Percentiles rank a stretch among this genome's conserved stretches.
Conservation (phyloP, 225 moss, liverwort and hornwort species). For the Pleurozium schreberi region DNA sequence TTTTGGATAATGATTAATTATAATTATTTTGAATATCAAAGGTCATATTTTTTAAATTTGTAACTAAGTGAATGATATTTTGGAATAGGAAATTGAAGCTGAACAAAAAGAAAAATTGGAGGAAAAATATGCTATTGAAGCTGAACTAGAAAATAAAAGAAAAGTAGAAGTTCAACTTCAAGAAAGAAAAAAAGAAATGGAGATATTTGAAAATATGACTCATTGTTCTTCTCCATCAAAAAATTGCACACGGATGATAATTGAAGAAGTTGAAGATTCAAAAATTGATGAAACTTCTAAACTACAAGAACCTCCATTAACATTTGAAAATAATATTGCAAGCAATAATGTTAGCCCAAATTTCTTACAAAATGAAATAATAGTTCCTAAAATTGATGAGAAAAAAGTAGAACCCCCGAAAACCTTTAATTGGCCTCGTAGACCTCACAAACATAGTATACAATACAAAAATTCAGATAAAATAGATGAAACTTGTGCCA, state of each 20-base stretch:
- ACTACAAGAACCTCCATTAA: neutral
- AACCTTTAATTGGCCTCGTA: neutral
- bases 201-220: neutral
- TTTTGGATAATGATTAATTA: neutral
- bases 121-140: neutral
- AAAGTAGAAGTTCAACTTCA: neutral
- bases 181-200: neutral
- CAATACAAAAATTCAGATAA: neutral
- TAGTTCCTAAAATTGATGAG: neutral
- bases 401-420: neutral
- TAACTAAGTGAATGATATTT: neutral
- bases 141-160: neutral
- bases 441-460: neutral
- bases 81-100: neutral
- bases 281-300: neutral
- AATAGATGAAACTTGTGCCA: neutral
- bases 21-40: neutral
- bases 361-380: neutral
- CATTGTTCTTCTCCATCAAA: neutral
- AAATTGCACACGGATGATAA: neutral
- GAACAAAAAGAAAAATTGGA: neutral
- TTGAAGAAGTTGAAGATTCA: conserved; percentile 14
- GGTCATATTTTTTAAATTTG: neutral
- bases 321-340: neutral
- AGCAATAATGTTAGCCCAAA: neutral